These are phyloP conservation scores for Penicillium subrubescens DNA, from an alignment of 495 filamentous ascomycete genomes.

Conservation along the genomic window DNA sequence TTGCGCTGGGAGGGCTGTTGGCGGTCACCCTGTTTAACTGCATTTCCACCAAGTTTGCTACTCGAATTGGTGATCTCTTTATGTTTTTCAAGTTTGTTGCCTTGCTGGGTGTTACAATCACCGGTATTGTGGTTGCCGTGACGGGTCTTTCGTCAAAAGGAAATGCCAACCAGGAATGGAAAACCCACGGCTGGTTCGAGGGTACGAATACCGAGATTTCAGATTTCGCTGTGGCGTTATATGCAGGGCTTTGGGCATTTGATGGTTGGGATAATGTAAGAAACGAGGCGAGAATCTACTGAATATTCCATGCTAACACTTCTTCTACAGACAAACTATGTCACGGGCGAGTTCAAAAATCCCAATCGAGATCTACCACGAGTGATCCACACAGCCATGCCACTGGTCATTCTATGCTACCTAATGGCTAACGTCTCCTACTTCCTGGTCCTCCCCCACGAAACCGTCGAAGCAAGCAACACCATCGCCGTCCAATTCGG, in stretches of 20 bases:
- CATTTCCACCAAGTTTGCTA: constrained; percentile 84
- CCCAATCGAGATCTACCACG: constrained; percentile 87
- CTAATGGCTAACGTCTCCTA: constrained; percentile 89
- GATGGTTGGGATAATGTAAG: constrained; percentile 98
- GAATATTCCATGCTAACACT: neutral
- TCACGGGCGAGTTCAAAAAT: constrained; percentile 93
- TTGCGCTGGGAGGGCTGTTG: constrained; percentile 75
- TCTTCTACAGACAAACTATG: constrained; percentile 75
- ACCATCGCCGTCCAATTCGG: constrained; percentile 96
- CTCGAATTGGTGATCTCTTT: constrained; percentile 81
- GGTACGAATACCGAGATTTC: constrained; percentile 77
- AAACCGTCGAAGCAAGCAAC: constrained; percentile 78
- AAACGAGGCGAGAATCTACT: neutral
- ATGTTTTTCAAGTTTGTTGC: constrained; percentile 97
- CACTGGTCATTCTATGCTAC: constrained; percentile 87
- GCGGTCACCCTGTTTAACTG: constrained; percentile 84
- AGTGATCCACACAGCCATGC: constrained; percentile 96
- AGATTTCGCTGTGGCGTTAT: constrained; percentile 88
- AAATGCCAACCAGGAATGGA: constrained; percentile 82
- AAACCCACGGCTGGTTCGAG: constrained; percentile 83
- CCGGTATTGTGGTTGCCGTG: constrained; percentile 84
- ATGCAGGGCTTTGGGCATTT: constrained; percentile 96
- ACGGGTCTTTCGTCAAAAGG: constrained; percentile 81
- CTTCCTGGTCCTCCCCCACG: constrained; percentile 88
- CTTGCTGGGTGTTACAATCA: constrained; percentile 81